A percentile compares a stretch with the other conserved stretches of the same genome.
Conservation (phyloP, 345 rosid species). For the Combretum micranthum region DNA sequence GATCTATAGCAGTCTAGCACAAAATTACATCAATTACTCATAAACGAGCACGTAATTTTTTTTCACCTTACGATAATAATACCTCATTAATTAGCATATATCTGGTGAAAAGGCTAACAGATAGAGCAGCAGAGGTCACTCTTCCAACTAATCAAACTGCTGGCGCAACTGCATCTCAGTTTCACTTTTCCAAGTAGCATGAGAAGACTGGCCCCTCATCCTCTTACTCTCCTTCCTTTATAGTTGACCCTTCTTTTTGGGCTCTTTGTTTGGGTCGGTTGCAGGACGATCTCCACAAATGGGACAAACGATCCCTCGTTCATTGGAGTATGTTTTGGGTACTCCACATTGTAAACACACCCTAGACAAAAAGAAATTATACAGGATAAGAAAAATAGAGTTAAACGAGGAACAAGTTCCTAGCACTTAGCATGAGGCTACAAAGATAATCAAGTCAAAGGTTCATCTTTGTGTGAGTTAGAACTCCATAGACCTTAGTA, state of each 20-base stretch:
- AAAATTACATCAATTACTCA: no score
- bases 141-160: constrained; percentile 52
- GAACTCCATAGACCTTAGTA: constrained; percentile 45
- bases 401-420: background rate
- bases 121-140: no score
- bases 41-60: no score
- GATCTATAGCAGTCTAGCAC: no score
- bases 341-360: constrained; percentile 89
- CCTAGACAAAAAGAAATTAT: constrained; percentile 21
- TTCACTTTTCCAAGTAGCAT: constrained; percentile 95
- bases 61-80: no score
- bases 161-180: constrained; percentile 96
- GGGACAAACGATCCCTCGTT: constrained; percentile 80
- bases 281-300: constrained; percentile 69
- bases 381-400: background rate
- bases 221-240: constrained; percentile 92
- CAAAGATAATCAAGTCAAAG: background rate
- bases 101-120: no score
- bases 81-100: no score
- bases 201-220: constrained; percentile 95
- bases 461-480: background rate
- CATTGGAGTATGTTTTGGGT: constrained; percentile 76
- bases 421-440: no score
- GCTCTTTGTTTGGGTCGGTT: constrained; percentile 33
- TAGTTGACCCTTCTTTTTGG: constrained; percentile 64